These are phyloP conservation scores for Nasturtium officinale DNA, from an alignment of 345 rosid species.

Conservation along the genomic window DNA sequence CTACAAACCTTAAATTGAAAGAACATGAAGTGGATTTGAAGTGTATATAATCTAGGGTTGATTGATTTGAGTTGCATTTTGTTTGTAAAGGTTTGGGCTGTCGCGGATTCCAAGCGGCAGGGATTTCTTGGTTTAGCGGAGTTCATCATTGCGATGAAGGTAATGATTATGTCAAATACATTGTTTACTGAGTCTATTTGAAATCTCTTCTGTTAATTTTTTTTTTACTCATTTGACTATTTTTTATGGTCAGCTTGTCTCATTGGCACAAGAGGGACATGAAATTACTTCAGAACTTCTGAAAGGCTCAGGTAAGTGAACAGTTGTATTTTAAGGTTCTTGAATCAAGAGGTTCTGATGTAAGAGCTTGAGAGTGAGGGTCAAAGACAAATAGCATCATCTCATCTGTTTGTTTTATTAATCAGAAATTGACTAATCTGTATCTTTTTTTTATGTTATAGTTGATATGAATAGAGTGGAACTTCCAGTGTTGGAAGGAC, in stretches of 20 bases:
- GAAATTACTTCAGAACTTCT: slow-evolving; percentile 62
- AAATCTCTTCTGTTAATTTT: background rate
- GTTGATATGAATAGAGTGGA: slow-evolving; percentile 51
- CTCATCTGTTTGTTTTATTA: background rate
- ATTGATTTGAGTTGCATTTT: background rate
- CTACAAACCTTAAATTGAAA: background rate
- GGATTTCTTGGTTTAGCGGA: slow-evolving; percentile 78
- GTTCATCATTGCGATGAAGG: slow-evolving; percentile 87
- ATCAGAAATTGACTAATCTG: slow-evolving; percentile 11
- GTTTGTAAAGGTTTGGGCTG: slow-evolving; percentile 72
- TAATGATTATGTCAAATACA: slow-evolving; percentile 26
- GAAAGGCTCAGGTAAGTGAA: slow-evolving; percentile 53
- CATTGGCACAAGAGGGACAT: slow-evolving; percentile 80
- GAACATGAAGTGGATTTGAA: slow-evolving; percentile 6
- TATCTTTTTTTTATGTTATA: slow-evolving; percentile 23
- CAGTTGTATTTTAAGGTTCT: background rate
- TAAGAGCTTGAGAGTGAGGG: background rate
- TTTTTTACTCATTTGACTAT: background rate
- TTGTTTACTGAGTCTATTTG: background rate
- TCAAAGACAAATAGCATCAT: background rate
- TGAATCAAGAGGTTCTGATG: background rate
- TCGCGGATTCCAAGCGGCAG: slow-evolving; percentile 82
- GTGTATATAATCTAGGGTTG: slow-evolving; percentile 8
- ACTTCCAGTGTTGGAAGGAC: slow-evolving; percentile 74
- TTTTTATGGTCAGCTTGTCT: slow-evolving; percentile 55